A percentile compares a stretch with the other conserved stretches of the same genome.
These are phyloP conservation scores for Tuctoria greenei DNA, from an alignment of 176 grass and related monocot species.

Conservation along the genomic window DNA sequence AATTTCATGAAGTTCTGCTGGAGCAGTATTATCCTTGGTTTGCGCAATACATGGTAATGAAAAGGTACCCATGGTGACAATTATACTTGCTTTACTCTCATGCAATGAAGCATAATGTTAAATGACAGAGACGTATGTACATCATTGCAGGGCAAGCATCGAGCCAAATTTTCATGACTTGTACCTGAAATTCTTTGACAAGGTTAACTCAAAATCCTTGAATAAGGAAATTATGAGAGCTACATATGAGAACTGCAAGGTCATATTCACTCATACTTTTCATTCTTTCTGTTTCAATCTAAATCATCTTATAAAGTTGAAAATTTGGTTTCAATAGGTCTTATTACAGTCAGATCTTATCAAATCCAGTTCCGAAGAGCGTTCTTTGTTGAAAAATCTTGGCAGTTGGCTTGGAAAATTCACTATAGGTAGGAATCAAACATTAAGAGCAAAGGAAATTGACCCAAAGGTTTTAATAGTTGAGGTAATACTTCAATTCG, in stretches of 20 bases:
- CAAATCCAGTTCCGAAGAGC: slow-evolving; percentile 96
- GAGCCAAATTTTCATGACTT: slow-evolving; percentile 99
- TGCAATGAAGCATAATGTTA: slow-evolving; percentile 4
- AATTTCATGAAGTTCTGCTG: slow-evolving; percentile 77
- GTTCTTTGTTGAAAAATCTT: slow-evolving; percentile 95
- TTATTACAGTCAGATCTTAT: slow-evolving; percentile 91
- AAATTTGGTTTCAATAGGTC: slow-evolving; percentile 45
- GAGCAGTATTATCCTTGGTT: slow-evolving; percentile 93
- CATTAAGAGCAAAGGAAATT: slow-evolving; percentile 91
- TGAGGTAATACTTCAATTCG: slow-evolving; percentile 51
- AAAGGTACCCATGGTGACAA: slow-evolving; percentile 57
- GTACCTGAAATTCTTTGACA: slow-evolving; percentile 91
- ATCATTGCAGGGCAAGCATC: slow-evolving; percentile 78
- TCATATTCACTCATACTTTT: slow-evolving; percentile 19
- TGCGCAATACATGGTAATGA: slow-evolving; percentile 99
- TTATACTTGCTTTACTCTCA: slow-evolving; percentile 5
- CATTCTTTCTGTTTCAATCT: not conserved
- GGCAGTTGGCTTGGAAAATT: slow-evolving; percentile 98
- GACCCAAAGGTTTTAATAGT: slow-evolving; percentile 91
- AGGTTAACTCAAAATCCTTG: slow-evolving; percentile 82
- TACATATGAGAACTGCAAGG: slow-evolving; percentile 99
- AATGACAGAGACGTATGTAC: slow-evolving; percentile 4
- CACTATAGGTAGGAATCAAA: slow-evolving; percentile 93
- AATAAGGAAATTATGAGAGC: slow-evolving; percentile 95
- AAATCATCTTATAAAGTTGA: slow-evolving; percentile 3